Evolutionary conservation across 345 rosid genomes (phyloP).

Genomic region (Noccaea bulbosa): DNA sequence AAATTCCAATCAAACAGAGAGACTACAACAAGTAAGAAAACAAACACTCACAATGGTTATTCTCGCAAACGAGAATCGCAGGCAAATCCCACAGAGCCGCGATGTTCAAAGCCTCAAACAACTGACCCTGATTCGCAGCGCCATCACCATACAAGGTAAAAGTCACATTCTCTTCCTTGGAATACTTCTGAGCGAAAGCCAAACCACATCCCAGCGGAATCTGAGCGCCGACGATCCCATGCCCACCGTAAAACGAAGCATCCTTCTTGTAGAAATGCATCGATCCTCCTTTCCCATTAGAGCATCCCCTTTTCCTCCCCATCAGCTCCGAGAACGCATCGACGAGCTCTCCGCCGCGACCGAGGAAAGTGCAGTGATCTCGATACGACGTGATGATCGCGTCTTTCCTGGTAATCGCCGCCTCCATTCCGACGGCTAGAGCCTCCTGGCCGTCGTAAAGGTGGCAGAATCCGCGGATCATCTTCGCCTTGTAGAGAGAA

Average conservation of each 20-base stretch:
- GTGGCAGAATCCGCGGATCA: constrained; percentile 97
- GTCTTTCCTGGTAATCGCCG: constrained; percentile 82
- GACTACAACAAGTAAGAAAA: not conserved
- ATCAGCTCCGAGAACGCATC: constrained; percentile 87
- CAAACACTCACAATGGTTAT: constrained; percentile 72
- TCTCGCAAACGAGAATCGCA: constrained; percentile 92
- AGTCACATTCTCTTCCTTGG: constrained; percentile 80
- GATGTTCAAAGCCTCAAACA: constrained; percentile 94
- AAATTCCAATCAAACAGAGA: not conserved
- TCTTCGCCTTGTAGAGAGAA: constrained; percentile 94
- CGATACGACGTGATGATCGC: constrained; percentile 87
- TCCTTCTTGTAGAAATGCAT: constrained; percentile 98
- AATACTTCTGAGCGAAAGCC: constrained; percentile 95
- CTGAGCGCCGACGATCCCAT: constrained; percentile 99
- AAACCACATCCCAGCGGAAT: constrained; percentile 92
- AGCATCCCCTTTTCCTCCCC: constrained; percentile 92
- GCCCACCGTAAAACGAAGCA: constrained; percentile 87
- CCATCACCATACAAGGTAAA: constrained; percentile 92
- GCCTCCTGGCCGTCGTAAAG: constrained; percentile 98
- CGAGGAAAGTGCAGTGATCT: constrained; percentile 86
- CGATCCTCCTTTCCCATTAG: constrained; percentile 94
- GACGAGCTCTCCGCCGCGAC: constrained; percentile 79
- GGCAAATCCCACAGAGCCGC: constrained; percentile 98
- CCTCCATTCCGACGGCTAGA: constrained; percentile 91
- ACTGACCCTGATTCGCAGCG: constrained; percentile 97